Base-by-base conservation (phyloP, 2,329 filamentous ascomycete species). In the Hysterium pulicare region DNA sequence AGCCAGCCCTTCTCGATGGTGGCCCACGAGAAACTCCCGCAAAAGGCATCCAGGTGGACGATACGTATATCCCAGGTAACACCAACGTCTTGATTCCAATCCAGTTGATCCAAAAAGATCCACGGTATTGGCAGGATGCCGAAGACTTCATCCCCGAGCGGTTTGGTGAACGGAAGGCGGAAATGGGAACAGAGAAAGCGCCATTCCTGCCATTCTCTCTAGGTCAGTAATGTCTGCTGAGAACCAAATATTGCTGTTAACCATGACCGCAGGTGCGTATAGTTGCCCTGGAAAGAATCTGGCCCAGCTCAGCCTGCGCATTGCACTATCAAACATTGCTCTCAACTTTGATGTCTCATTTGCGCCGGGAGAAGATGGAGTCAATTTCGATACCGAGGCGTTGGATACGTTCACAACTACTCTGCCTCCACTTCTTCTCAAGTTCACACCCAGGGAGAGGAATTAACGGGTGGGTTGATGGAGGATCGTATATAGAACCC, bases 1-100 rank as follows among this genome's bases (percentile, higher is more conserved):
- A 70, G 45, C 71, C 72, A 5, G 71, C 72, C 3, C 67, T 16
- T 30, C 11, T 22, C 17, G 11, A 15, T 22, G 36, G 22, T 23
- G 19, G 21, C 11, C 21, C 36, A n/a, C 65, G 69, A 3, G 58
- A 66, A 33, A 55, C 58, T 9, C 57, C 61, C 7, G 46, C 58
- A 15, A 51, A 55, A 4, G 65, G 59, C 17, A 59, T 42, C 4
- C 3, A 19, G 8, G 30, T 38, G n/a, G 17, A 16, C 3, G 36
- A 19, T 15, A 17, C 9, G 15, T 38, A 15, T 22, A 22, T 38
- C 10, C 24, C 36, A 9, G 36, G 36, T 6, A 19, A 23, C 7
- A 38, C 36, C 2, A 24, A 19, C 24, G 36, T 38, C 36, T 28
- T n/a, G 6, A 20, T 38, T 15, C 24, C 36, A n/a, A 15, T 22